Percentiles rank a stretch among this genome's conserved stretches.
Evolutionary conservation across 257 asterid species (phyloP).

Genomic region (Nicotiana benthamiana): DNA sequence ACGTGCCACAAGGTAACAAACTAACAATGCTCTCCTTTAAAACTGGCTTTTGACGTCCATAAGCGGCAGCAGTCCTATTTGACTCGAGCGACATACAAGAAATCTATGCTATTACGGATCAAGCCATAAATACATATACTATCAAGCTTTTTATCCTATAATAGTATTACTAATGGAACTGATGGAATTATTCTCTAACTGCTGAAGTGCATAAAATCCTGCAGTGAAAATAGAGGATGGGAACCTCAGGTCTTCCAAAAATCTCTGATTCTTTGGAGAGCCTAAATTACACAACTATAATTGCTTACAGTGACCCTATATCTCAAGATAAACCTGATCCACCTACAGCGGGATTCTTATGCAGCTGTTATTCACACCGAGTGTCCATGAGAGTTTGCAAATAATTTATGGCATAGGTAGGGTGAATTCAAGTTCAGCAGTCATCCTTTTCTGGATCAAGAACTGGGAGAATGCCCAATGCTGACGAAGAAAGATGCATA

Average conservation of each 20-base stretch:
- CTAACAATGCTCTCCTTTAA: not conserved
- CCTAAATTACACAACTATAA: not conserved
- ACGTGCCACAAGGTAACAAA: not conserved
- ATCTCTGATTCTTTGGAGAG: not conserved
- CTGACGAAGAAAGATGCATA: conserved; percentile 87
- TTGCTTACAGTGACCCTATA: not conserved
- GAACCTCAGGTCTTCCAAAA: not conserved
- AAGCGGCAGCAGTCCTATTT: not conserved
- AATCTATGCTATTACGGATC: too few species aligned
- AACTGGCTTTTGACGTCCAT: too few species aligned
- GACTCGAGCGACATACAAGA: not conserved
- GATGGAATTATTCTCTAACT: not conserved
- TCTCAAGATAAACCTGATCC: not conserved
- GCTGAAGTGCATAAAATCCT: not conserved
- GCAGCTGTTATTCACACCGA: not conserved
- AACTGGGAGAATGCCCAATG: conserved; percentile 69
- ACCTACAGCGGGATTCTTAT: not conserved
- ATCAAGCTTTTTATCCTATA: not conserved
- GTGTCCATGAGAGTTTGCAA: not conserved
- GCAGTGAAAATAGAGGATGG: not conserved
- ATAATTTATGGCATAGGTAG: not conserved
- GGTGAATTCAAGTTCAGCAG: conserved; percentile 16
- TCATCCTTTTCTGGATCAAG: conserved; percentile 54
- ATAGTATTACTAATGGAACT: not conserved
- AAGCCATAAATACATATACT: not conserved